A percentile compares a stretch with the other conserved stretches of the same genome.
These are phyloP conservation scores for Dendrobium chrysotoxum DNA, from an alignment of 106 monocot species.

Conservation along the genomic window DNA sequence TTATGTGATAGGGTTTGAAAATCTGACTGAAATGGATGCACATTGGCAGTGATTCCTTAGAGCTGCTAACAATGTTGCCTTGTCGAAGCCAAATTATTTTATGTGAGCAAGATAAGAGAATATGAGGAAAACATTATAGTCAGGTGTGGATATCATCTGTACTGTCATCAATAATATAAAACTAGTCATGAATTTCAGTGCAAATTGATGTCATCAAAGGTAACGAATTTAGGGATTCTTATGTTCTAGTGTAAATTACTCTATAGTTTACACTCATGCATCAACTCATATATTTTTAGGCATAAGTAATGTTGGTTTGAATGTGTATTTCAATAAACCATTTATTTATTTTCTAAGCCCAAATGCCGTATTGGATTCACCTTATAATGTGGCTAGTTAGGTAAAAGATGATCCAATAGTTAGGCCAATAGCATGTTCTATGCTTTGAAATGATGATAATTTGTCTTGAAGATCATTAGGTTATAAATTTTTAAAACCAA, in stretches of 20 bases:
- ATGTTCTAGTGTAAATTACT: not conserved
- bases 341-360: no score
- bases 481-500: not conserved
- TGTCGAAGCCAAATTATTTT: not conserved
- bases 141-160: not conserved
- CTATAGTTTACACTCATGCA: not conserved
- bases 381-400: not conserved
- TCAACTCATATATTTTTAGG: not conserved
- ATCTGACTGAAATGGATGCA: not conserved
- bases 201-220: not conserved
- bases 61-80: not conserved
- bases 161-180: not conserved
- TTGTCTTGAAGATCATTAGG: not conserved
- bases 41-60: not conserved
- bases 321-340: no score
- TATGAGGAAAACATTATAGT: not conserved
- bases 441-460: not conserved
- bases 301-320: not conserved
- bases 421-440: not conserved
- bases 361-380: not conserved
- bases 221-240: not conserved
- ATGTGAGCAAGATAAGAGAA: not conserved
- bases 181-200: not conserved
- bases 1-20: not conserved
- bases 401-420: not conserved